These are phyloP conservation scores for Lenwebbia sp. DNA, from an alignment of 345 rosid species.

Conservation along the genomic window DNA sequence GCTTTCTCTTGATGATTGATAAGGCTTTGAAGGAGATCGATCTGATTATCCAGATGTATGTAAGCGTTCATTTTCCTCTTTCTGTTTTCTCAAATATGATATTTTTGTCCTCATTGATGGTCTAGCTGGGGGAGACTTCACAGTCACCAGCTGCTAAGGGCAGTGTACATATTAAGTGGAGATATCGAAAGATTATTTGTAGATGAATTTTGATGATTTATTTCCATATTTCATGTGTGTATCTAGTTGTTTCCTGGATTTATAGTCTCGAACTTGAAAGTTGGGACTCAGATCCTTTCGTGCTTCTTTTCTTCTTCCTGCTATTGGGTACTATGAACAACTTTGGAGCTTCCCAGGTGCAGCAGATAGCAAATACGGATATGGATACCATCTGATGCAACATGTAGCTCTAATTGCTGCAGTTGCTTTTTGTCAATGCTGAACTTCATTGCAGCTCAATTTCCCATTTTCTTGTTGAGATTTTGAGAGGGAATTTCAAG, in stretches of 20 bases:
- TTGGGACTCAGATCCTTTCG: not conserved
- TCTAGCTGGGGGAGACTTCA: not conserved
- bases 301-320: not conserved
- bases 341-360: not conserved
- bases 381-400: not conserved
- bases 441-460: not conserved
- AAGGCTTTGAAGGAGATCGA: too few relatives aligned
- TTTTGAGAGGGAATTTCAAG: too few relatives aligned
- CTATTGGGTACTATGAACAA: not conserved
- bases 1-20: too few relatives aligned
- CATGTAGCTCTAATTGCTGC: not conserved
- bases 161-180: not conserved
- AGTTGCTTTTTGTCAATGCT: not conserved
- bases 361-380: not conserved
- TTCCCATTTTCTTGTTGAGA: not conserved
- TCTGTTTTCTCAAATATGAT: not conserved
- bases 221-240: not conserved
- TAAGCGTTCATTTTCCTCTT: not conserved
- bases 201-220: not conserved
- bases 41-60: not conserved
- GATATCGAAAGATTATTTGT: not conserved
- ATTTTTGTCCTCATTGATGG: not conserved
- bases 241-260: not conserved
- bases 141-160: not conserved
- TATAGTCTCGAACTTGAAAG: not conserved